Percentiles rank a stretch among this genome's conserved stretches.
phyloP scores from a whole-genome alignment of 345 rosid species.

The Jatropha curcas region DNA sequence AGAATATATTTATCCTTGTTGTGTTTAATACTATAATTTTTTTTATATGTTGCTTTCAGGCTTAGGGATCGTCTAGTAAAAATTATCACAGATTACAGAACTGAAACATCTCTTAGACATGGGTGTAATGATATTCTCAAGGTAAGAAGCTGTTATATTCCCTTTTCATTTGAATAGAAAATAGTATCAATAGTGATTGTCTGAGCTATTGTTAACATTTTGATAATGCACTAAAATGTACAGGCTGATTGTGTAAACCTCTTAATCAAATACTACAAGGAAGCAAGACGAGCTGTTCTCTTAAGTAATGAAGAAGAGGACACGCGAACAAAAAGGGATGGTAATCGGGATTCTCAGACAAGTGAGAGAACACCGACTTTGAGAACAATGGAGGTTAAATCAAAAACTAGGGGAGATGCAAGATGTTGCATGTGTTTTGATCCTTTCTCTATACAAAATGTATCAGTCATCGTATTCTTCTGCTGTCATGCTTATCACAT shows the following conservation, averaged over 20 bases:
- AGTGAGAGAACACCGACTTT: conserved; percentile 40
- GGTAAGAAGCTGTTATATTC: conserved; percentile 42
- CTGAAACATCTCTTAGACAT: conserved; percentile 96
- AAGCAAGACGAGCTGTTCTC: conserved; percentile 75
- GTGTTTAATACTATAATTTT: background rate
- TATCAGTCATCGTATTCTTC: conserved; percentile 75
- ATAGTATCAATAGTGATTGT: background rate
- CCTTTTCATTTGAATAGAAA: background rate
- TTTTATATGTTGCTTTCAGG: conserved; percentile 41
- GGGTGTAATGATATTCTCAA: conserved; percentile 97
- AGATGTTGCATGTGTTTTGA: conserved; percentile 98
- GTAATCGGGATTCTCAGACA: conserved; percentile 44
- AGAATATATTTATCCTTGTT: background rate
- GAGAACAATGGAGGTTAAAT: conserved; percentile 70
- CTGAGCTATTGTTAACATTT: conserved; percentile 8
- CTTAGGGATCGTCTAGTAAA: conserved; percentile 91
- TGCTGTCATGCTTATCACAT: conserved; percentile 95
- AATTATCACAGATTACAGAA: conserved; percentile 93
- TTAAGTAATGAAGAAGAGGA: conserved; percentile 69
- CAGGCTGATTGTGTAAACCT: conserved; percentile 97
- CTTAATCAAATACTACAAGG: conserved; percentile 81
- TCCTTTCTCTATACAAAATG: conserved; percentile 75
- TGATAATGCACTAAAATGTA: conserved; percentile 18
- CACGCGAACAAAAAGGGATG: conserved; percentile 56
- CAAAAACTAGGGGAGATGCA: conserved; percentile 82